Base-by-base conservation (phyloP, 495 filamentous ascomycete genomes). In the Thermochaetoides thermophila region DNA sequence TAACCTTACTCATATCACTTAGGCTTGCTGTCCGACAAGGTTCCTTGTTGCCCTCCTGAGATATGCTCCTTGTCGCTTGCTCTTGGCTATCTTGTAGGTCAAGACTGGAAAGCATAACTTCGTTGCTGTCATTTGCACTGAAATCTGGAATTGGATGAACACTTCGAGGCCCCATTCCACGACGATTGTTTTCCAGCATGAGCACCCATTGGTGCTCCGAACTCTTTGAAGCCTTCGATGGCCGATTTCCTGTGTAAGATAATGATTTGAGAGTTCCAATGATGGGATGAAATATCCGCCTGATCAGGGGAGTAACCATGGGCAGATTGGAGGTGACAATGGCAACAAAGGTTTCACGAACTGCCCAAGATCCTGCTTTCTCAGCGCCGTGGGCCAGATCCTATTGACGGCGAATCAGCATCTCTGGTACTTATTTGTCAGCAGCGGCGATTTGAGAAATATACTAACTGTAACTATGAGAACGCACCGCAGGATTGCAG, bases 291-390 rank as follows among this genome's bases (percentile, higher is more conserved):
- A 59, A 46, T 43, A 53, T 53, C 17, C 51, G 44, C 6, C 53
- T 45, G 22, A 66, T 19, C 1, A 71, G 42, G 7, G 66, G 63
- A 44, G 66, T 62, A 7, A 71, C 43, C 50, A 71, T 66, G 3
- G 69, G 68, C 0, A 69, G 42, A 31, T 71, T 71, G 27, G 62
- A 64, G 1, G 63, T 66, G 10, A 70, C 52, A 0, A 71, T 55
- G 12, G 65, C 62, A 8, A 68, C 66, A 35, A 71, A 71, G 1
- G 59, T 60, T 32, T 69, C 66, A 10, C 65, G 50, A 0, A 59
- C 56, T 1, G 60, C 61, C 68, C 68, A 73, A 29, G 51, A 52
- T 1, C 54, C 53, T 5, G 56, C 61, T 7, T 61, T 43, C 16
- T 55, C 42, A 3, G 60, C 59, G 17, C 61, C 66, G 17, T 57